Evolutionary conservation across 805 yeast species (phyloP), one percentile per base, ranked within the genome.

Genomic region (Lachancea meyersii): DNA sequence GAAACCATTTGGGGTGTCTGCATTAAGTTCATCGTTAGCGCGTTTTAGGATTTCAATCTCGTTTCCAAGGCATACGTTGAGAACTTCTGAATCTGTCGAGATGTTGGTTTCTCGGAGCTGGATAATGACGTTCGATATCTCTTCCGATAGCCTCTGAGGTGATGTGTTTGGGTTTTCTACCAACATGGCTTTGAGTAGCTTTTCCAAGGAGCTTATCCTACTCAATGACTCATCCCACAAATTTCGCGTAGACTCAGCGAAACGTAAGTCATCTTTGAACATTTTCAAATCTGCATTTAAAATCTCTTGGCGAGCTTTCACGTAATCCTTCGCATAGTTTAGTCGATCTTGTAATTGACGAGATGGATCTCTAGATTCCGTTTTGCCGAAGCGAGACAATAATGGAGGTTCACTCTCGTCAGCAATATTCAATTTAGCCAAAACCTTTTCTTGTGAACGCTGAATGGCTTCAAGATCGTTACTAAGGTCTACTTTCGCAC

Each of bases 221-320:
- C 41, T 39, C 6, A 54, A 35, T 14, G 53, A 52, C 16, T 56
- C 57, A 5, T 44, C 40, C 66, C 66, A 61, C 9, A 43, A 18
- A 22, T 47, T 44, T 31, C 49, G 48, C 23, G 51, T 48, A 5
- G 45, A 35, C 13, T 38, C 41, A 16, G 58, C 27, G 11, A 23
- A 26, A 5, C 49, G 45, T 8, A 56, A 43, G 22, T 52, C 52
- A 17, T 48, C 49, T 38, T 61, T 61, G 45, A 46, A 54, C 16
- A 47, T 44, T 2, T 50, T 49, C 23, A 60, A 36, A 32, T 54
- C 52, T 17, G 54, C 55, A 17, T 52, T 47, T 33, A 60, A 28
- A 7, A 52, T 44, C 10, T 48, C 41, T 11, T 53, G 47, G 31
- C 57, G 58, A 23, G 51, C 38, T 17, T 55, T 56, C 17, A 59